Conservation (phyloP, 73 alveolate genomes). For the Tetrahymena thermophila region DNA sequence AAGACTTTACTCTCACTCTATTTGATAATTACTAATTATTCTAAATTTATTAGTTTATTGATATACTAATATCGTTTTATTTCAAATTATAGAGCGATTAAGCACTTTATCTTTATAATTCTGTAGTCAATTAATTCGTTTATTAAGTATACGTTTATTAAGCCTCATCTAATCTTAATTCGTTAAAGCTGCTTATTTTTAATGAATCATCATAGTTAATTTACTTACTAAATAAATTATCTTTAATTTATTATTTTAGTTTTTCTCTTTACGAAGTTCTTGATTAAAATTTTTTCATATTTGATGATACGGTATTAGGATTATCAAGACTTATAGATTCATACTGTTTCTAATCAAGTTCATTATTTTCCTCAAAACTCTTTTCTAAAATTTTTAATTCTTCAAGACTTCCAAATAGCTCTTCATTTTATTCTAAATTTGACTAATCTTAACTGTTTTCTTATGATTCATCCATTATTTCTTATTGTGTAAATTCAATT, state of each 20-base stretch:
- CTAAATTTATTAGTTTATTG: not conserved
- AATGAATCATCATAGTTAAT: not conserved
- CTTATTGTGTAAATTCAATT: not conserved
- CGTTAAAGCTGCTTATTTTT: not conserved
- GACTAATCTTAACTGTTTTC: not conserved
- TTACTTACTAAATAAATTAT: not conserved
- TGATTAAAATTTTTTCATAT: not conserved
- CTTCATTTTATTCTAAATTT: not conserved
- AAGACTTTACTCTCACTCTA: not conserved
- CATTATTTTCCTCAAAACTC: not conserved
- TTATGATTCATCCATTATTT: not conserved
- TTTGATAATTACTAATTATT: not conserved
- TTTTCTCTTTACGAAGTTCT: not conserved
- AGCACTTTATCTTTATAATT: not conserved
- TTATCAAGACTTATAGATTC: not conserved
- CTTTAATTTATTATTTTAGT: not conserved
- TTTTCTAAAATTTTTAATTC: not conserved
- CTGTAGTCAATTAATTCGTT: not conserved
- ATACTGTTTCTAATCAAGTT: not conserved
- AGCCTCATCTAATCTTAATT: not conserved
- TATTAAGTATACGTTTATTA: not conserved
- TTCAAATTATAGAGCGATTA: not conserved
- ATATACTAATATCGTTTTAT: not conserved
- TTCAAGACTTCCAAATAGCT: not conserved
- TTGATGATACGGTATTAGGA: not conserved